A percentile compares a stretch with the other conserved stretches of the same genome.
phyloP scores from a whole-genome alignment of 164 flowering plant genomes.

The Buxus sempervirens region DNA sequence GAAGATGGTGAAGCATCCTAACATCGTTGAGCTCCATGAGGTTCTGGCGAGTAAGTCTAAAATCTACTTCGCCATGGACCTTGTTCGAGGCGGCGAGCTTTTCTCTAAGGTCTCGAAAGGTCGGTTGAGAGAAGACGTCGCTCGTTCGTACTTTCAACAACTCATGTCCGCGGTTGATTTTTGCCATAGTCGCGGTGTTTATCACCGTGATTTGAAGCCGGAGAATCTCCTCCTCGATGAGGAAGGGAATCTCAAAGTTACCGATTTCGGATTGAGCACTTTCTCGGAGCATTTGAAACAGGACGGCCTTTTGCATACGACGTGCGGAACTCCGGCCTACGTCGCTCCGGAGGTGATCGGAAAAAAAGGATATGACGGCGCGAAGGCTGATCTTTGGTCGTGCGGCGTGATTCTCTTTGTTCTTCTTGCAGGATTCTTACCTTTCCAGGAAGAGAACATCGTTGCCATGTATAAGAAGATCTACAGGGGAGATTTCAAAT shows the following conservation, averaged over 20 bases:
- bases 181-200: constrained; percentile 60
- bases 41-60: constrained; percentile 56
- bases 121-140: constrained; percentile 40
- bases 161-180: constrained; percentile 53
- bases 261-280: constrained; percentile 55
- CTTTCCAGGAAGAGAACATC: constrained; percentile 54
- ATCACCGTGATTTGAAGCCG: constrained; percentile 53
- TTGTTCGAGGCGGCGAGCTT: constrained; percentile 54
- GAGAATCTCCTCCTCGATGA: constrained; percentile 52
- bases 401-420: constrained; percentile 57
- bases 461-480: constrained; percentile 53
- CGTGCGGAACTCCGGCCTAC: constrained; percentile 62
- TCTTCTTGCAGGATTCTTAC: constrained; percentile 50
- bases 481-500: constrained; percentile 49
- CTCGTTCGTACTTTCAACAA: constrained; percentile 49
- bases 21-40: constrained; percentile 52
- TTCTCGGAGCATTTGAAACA: constrained; percentile 47
- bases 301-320: constrained; percentile 53
- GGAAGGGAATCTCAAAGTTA: constrained; percentile 39
- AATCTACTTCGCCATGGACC: constrained; percentile 61
- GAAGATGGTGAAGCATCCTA: constrained; percentile 54
- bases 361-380: constrained; percentile 53
- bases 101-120: constrained; percentile 49
- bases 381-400: constrained; percentile 59
- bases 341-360: constrained; percentile 61